Base-by-base conservation (phyloP, 2,329 filamentous ascomycete genomes). In the Trichoderma semiorbis region DNA sequence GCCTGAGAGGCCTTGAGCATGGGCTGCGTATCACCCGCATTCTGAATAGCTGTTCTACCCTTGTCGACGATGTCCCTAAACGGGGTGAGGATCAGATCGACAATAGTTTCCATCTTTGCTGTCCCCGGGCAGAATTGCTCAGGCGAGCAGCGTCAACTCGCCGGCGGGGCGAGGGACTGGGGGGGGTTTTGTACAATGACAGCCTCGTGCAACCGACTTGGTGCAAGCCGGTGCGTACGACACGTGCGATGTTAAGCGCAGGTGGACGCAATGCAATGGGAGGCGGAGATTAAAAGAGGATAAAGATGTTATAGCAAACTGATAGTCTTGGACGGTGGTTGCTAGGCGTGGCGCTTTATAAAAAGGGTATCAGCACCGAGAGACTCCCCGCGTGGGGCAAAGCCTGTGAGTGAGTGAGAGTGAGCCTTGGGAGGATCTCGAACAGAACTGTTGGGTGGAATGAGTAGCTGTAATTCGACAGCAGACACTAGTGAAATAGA, bases 31-130 rank as follows among this genome's bases (percentile, higher is more conserved):
- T 82, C 80, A 50, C 79, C 83, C 11, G 85, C 85, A 81, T 87
- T 87, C 30, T 82, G 80, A 62, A 84, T 75, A 0, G 87, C 86
- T 12, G 75, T 72, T 39, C 80, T 84, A 36, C 83, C 86, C 79
- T 87, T 87, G 57, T 86, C 83, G 66, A 87, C 83, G 69, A 88
- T 84, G 58, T 88, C 85, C 67, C 79, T 81, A 75, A 88, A 89
- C 32, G 86, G 85, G 43, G 81, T 81, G 32, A 88, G 78, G 47
- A 87, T 84, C 60, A 88, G 83, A 58, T 82, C 80, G 58, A 75
- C 75, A 28, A 84, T 79, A 64, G 81, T 78, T 71, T 84, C 82
- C 83, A 85, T 85, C n/a, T 32, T 62, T 36, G 28, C 39, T 72
- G 28, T 36, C 26, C 32, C 32, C 21, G 16, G 64, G 50, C 57